Conservation (phyloP, 2,329 filamentous ascomycete species). For the Monilinia fructigena region DNA sequence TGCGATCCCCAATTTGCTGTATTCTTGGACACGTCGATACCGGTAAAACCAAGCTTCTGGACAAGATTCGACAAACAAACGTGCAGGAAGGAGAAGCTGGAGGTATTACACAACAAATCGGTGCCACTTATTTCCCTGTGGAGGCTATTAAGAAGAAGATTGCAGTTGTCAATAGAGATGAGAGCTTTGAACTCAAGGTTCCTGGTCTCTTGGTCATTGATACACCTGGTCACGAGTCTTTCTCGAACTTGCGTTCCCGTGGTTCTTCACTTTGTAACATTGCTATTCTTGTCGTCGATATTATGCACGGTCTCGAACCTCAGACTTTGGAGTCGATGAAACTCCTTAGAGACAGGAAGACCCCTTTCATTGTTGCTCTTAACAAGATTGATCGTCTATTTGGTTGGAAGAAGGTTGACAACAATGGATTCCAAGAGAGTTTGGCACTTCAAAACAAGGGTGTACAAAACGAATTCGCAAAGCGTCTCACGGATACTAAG, state of each 20-base stretch:
- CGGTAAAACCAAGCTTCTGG: constrained; percentile 97
- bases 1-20: constrained; percentile 98
- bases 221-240: constrained; percentile 99
- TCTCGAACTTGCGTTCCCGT: constrained; percentile 94
- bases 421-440: constrained; percentile 97
- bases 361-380: constrained; percentile 95
- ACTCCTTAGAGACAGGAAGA: constrained; percentile 87
- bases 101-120: constrained; percentile 99
- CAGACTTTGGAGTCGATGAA: constrained; percentile 98
- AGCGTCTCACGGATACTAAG: constrained; percentile 87
- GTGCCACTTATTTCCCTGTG: constrained; percentile 97
- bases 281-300: constrained; percentile 97
- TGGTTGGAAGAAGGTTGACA: constrained; percentile 97
- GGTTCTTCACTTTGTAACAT: constrained; percentile 99
- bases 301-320: constrained; percentile 98
- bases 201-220: constrained; percentile 96
- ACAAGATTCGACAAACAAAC: constrained; percentile 98
- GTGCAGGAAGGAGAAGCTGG: constrained; percentile 98
- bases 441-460: constrained; percentile 86
- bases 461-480: constrained; percentile 91
- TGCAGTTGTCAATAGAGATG: constrained; percentile 86
- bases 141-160: constrained; percentile 93
- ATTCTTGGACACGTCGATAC: constrained; percentile 99
- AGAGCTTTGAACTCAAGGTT: constrained; percentile 92
- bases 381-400: constrained; percentile 99